A percentile compares a stretch with the other conserved stretches of the same genome.
Evolutionary conservation across 139 green algal species (phyloP).

Genomic region (Pleodorina starrii): DNA sequence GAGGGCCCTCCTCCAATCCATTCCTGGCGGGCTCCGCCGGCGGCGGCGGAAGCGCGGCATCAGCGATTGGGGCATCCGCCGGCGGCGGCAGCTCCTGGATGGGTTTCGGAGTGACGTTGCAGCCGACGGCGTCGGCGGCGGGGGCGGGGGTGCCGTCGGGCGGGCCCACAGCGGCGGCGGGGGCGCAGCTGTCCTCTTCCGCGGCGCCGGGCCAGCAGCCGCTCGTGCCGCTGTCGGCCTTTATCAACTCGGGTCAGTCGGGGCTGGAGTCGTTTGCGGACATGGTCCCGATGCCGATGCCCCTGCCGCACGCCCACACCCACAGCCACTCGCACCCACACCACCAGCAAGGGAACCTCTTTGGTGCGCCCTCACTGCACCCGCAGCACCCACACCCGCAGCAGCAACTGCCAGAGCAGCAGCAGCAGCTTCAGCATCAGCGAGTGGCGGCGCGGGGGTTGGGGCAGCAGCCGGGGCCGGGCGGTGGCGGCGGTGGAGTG

Average conservation of each 20-base stretch:
- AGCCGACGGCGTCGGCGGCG: not conserved
- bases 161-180: not conserved
- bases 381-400: not conserved
- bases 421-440: not conserved
- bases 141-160: not conserved
- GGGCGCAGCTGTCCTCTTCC: too few species aligned
- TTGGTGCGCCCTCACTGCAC: not conserved
- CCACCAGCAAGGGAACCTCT: not conserved
- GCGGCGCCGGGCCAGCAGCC: not conserved
- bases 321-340: not conserved
- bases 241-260: not conserved
- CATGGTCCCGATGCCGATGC: not conserved
- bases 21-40: not conserved
- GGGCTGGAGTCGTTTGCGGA: constrained; percentile 44
- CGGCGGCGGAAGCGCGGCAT: not conserved
- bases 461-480: not conserved
- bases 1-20: not conserved
- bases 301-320: not conserved
- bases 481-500: not conserved
- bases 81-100: constrained; percentile 18
- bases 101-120: constrained; percentile 39
- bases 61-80: too few species aligned
- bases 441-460: too few species aligned
- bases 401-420: not conserved
- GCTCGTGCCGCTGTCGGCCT: constrained; percentile 12